phyloP scores from a whole-genome alignment of 352 stramenopile species.

The Phytophthora quininea region DNA sequence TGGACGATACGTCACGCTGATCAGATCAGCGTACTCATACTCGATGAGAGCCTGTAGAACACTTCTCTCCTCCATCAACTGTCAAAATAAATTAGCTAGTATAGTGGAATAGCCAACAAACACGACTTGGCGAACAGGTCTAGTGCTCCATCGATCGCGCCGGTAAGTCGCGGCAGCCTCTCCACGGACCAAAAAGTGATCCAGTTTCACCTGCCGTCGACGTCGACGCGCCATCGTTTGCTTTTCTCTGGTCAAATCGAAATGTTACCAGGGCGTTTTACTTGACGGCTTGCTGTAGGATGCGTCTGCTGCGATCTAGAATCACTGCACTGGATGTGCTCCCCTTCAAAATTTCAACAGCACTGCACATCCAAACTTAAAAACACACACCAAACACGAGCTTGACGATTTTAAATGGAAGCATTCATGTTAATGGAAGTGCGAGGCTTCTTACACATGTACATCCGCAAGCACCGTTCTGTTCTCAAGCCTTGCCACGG shows the following conservation, averaged over 20 bases:
- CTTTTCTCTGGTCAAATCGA: not conserved
- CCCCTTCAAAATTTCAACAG: not conserved
- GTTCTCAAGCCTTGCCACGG: not conserved
- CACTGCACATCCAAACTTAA: not conserved
- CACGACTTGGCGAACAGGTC: not conserved
- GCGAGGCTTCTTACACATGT: conserved; percentile 8
- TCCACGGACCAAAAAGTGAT: not conserved
- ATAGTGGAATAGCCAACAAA: too few species aligned
- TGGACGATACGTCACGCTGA: not conserved
- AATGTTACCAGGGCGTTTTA: too few species aligned
- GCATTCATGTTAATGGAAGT: not conserved
- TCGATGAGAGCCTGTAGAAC: conserved; percentile 8
- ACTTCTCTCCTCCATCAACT: not conserved
- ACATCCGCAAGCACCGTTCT: conserved; percentile 12
- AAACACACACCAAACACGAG: too few species aligned
- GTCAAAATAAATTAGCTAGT: not conserved
- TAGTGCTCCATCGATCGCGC: conserved; percentile 4
- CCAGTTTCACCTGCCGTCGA: conserved; percentile 3
- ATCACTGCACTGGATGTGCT: too few species aligned
- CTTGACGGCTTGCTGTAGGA: too few species aligned
- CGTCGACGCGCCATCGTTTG: not conserved
- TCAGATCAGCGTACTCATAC: conserved; percentile 4
- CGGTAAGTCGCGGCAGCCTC: conserved; percentile 3
- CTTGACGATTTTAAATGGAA: not conserved
- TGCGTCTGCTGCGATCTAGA: too few species aligned